Evolutionary conservation across 345 rosid species (phyloP).

Genomic region (Gossypium thurberi): DNA sequence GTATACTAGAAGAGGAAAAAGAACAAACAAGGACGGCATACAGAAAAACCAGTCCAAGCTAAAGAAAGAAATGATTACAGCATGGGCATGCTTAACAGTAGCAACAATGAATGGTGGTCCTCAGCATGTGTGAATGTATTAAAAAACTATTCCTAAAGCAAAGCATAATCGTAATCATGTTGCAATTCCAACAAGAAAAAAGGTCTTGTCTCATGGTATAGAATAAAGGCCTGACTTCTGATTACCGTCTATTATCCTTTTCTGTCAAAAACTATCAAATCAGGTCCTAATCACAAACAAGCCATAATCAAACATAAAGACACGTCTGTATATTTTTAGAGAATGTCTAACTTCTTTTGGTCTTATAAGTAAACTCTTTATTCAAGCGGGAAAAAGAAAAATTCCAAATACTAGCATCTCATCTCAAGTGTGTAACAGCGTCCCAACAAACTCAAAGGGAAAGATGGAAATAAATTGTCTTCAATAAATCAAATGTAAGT

Average conservation of each 20-base stretch:
- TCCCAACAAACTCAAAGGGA: neutral
- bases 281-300: neutral
- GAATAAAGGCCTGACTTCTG: neutral
- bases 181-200: neutral
- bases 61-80: neutral
- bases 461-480: neutral
- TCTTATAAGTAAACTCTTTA: neutral
- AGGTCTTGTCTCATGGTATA: neutral
- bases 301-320: neutral
- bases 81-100: neutral
- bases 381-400: neutral
- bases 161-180: neutral
- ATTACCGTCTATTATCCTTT: neutral
- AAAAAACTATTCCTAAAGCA: neutral
- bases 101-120: neutral
- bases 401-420: neutral
- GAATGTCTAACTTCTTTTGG: neutral
- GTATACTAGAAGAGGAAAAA: neutral
- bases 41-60: neutral
- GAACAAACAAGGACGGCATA: neutral
- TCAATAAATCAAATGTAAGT: neutral
- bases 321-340: neutral
- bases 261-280: neutral
- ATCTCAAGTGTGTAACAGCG: neutral
- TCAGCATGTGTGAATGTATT: neutral